Evolutionary conservation across 306 rosid genomes (phyloP).

Genomic region (Castanea crenata): DNA sequence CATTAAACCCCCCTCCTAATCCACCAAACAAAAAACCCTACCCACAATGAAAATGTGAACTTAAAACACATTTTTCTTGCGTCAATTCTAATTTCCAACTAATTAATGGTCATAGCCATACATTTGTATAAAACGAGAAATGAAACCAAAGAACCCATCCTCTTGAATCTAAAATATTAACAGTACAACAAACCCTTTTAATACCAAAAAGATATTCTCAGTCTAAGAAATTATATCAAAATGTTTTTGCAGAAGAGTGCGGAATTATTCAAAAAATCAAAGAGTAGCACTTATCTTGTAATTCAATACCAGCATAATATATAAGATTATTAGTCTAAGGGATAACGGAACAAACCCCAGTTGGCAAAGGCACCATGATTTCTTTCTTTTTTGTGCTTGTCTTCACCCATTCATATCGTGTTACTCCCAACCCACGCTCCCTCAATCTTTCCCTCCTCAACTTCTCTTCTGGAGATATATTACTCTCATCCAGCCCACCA

Average conservation of each 20-base stretch:
- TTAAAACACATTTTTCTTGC: neutral
- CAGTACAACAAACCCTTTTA: neutral
- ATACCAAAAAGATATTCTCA: neutral
- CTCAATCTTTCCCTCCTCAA: constrained; percentile 94
- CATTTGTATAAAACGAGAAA: neutral
- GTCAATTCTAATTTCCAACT: neutral
- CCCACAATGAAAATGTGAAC: neutral
- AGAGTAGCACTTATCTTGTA: neutral
- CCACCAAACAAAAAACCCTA: neutral
- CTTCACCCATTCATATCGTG: constrained; percentile 93
- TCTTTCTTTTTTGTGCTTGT: constrained; percentile 57
- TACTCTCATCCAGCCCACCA: constrained; percentile 91
- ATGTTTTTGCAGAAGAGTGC: neutral
- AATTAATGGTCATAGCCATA: neutral
- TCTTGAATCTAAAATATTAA: neutral
- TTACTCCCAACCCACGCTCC: constrained; percentile 95
- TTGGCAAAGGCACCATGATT: constrained; percentile 90
- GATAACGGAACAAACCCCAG: constrained; percentile 71
- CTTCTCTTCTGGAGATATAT: constrained; percentile 84
- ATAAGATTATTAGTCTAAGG: neutral
- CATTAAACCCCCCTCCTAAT: neutral
- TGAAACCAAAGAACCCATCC: neutral
- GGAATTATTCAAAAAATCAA: neutral
- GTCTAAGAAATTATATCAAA: neutral
- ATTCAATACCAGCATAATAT: neutral